A percentile compares a stretch with the other conserved stretches of the same genome.
Conservation (phyloP, 768 basidiomycete species). For the Hypholoma sublateritium region DNA sequence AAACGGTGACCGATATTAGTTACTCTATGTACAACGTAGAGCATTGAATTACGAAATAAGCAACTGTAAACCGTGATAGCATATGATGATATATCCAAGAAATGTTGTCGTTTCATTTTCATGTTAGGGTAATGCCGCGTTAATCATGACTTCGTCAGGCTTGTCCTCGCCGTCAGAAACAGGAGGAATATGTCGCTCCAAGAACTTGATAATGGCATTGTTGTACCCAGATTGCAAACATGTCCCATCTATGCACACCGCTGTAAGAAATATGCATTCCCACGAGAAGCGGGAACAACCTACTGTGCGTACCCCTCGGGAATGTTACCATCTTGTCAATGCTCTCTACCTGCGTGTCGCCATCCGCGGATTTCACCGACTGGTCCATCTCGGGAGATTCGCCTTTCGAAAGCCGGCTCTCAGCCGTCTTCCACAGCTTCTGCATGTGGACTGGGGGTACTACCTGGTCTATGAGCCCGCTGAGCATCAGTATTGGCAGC, state of each 20-base stretch:
- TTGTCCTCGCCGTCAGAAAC: too few relatives aligned
- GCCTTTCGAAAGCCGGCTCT: not conserved
- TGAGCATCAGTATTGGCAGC: constrained; percentile 74
- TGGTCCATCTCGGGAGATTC: not conserved
- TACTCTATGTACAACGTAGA: too few relatives aligned
- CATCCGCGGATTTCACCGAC: not conserved
- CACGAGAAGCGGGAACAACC: not conserved
- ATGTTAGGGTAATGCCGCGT: too few relatives aligned
- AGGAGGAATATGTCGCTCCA: not conserved
- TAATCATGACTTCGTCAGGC: too few relatives aligned
- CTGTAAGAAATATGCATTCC: not conserved
- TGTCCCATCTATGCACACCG: not conserved
- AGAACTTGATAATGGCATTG: not conserved
- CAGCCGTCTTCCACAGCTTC: constrained; percentile 35
- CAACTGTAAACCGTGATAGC: too few relatives aligned
- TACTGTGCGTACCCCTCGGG: not conserved
- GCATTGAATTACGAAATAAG: too few relatives aligned
- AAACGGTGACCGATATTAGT: too few relatives aligned
- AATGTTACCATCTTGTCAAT: not conserved
- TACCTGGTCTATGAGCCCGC: constrained; percentile 60
- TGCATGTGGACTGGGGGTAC: constrained; percentile 66
- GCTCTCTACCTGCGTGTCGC: not conserved
- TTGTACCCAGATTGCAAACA: not conserved
- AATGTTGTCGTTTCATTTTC: too few relatives aligned
- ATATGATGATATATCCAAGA: too few relatives aligned